A percentile compares a stretch with the other conserved stretches of the same genome.
These are phyloP conservation scores for Globisporangium spinosum DNA, from an alignment of 352 stramenopile species.

Conservation along the genomic window DNA sequence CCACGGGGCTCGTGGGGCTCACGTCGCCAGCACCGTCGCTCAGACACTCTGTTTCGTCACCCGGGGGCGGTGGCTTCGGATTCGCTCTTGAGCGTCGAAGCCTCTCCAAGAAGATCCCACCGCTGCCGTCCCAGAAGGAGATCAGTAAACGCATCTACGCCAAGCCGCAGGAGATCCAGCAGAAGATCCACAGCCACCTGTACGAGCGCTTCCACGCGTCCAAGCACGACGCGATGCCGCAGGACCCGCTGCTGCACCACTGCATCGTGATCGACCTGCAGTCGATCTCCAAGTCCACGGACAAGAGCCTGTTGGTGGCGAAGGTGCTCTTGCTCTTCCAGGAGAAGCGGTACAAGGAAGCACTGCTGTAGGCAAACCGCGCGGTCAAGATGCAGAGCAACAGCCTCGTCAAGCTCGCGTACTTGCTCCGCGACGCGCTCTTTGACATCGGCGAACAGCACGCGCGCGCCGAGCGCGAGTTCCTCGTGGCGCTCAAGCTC, in stretches of 20 bases:
- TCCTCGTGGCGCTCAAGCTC: slow-evolving; percentile 35
- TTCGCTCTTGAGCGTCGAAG: slow-evolving; percentile 14
- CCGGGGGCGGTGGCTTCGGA: slow-evolving; percentile 15
- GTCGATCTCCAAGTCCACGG: slow-evolving; percentile 27
- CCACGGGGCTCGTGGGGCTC: slow-evolving; percentile 11
- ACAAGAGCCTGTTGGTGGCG: slow-evolving; percentile 36
- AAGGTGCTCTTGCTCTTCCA: slow-evolving; percentile 59
- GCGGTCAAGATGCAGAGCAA: slow-evolving; percentile 45
- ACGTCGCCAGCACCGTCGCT: slow-evolving; percentile 5
- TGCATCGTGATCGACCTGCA: slow-evolving; percentile 61
- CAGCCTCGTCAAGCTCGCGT: slow-evolving; percentile 62
- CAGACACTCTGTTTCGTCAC: slow-evolving; percentile 6
- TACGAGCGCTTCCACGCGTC: slow-evolving; percentile 45
- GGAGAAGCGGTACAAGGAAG: slow-evolving; percentile 56
- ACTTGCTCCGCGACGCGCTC: slow-evolving; percentile 55
- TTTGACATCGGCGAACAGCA: slow-evolving; percentile 48
- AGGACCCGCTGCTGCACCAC: slow-evolving; percentile 63
- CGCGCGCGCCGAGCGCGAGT: slow-evolving; percentile 39
- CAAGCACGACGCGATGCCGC: slow-evolving; percentile 39
- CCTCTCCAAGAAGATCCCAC: slow-evolving; percentile 42
- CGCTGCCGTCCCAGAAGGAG: slow-evolving; percentile 51
- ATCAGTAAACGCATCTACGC: slow-evolving; percentile 64
- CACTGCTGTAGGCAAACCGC: slow-evolving; percentile 48
- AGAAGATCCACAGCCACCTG: slow-evolving; percentile 51
- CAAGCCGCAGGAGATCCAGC: slow-evolving; percentile 63